A percentile compares a stretch with the other conserved stretches of the same genome.
These are phyloP conservation scores for Euphorbia schlechtendalii DNA, from an alignment of 441 rosid genomes.

Conservation along the genomic window DNA sequence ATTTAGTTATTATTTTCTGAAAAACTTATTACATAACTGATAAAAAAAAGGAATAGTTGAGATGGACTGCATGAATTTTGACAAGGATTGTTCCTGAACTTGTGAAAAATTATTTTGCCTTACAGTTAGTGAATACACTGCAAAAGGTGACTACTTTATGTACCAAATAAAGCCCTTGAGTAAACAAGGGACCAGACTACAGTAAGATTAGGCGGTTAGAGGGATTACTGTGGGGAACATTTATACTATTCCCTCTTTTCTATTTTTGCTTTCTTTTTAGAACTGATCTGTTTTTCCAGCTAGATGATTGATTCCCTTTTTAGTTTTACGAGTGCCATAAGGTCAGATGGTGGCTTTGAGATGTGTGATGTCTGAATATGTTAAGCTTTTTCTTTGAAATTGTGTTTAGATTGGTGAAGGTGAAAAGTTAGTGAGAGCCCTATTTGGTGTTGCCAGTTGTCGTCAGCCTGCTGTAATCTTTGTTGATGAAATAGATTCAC, in stretches of 20 bases:
- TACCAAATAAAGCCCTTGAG: neutral
- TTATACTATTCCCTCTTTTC: neutral
- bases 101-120: neutral
- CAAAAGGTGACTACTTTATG: neutral
- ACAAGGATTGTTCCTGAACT: neutral
- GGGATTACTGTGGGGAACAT: neutral
- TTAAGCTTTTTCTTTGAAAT: neutral
- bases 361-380: neutral
- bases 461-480: constrained; percentile 98
- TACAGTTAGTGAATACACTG: neutral
- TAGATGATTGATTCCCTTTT: neutral
- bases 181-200: neutral
- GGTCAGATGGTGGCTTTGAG: no score
- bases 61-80: neutral
- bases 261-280: neutral
- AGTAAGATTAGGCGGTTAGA: neutral
- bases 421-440: constrained; percentile 96
- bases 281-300: neutral
- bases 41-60: neutral
- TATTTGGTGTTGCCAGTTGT: constrained; percentile 94
- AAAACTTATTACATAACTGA: constrained; percentile 4
- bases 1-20: neutral
- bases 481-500: constrained; percentile 95
- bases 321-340: constrained; percentile 2
- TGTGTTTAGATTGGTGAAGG: constrained; percentile 85